Evolutionary conservation across 2,329 filamentous ascomycete species (phyloP), one percentile per base, ranked within the genome.

Genomic region (Stylonectria norvegica): DNA sequence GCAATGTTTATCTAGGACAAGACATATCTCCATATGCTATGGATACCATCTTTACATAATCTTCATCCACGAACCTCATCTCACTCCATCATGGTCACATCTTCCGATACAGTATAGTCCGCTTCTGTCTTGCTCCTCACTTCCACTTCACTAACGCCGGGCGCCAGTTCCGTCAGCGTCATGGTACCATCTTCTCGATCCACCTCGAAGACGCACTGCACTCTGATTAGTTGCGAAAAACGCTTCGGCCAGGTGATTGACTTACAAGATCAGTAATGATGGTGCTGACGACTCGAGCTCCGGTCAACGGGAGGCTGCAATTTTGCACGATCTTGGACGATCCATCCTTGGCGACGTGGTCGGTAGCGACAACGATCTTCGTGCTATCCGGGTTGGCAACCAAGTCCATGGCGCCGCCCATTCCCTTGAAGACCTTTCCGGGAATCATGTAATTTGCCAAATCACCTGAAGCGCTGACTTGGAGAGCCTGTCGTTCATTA

Each of bases 391-490:
- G 83, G 63, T 86, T 85, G 25, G 79, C 81, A 9, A 86, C 81
- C 6, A 86, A 67, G 59, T 86, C 83, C 83, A 86, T 86, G 14
- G 83, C 83, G 19, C 83, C 83, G 45, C 88, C 88, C 82, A 94
- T 93, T 14, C 88, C 88, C 73, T 93, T 93, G 66, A 89, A 81
- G 9, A 88, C 79, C 65, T 91, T 93, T 17, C 88, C 88, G 0
- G 88, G 88, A 48, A 94, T 85, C 84, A 93, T 93, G 72, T 88
- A 94, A 66, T 93, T 93, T 32, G 88, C 88, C 38, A 94, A 67
- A 59, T 94, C 88, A 18, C 88, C 88, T 3, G 77, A 72, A 0
- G 86, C 86, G 49, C 80, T 84, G 16, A 93, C 87, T 68, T 94
- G 86, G 50, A 91, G 79, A 2, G 87, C 84, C 61, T 56, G 31